phyloP scores from a whole-genome alignment of 139 green algal species.

The Chlorella sp. region DNA sequence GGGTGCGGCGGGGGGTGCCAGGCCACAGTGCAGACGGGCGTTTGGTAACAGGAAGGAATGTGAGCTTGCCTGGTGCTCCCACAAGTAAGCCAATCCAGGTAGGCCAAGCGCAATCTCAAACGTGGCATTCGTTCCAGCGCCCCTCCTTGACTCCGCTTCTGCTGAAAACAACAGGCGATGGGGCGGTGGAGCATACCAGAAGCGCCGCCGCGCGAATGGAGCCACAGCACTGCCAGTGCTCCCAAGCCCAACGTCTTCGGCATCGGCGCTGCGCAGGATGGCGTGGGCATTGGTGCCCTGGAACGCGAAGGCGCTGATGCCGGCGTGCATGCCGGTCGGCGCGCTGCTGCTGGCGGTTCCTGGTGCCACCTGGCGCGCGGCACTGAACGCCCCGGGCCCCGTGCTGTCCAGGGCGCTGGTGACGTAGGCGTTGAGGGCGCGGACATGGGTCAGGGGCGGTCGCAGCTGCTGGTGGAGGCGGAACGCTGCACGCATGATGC shows the following conservation, averaged over 20 bases:
- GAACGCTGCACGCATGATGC: constrained; percentile 5
- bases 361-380: background rate
- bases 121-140: background rate
- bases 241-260: constrained; percentile 21
- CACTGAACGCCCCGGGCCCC: background rate
- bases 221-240: background rate
- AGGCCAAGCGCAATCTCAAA: constrained; percentile 44
- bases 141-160: constrained; percentile 15
- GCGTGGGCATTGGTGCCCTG: constrained; percentile 69
- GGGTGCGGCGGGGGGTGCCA: background rate
- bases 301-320: constrained; percentile 62
- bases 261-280: constrained; percentile 29
- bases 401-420: background rate
- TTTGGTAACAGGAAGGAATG: background rate
- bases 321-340: background rate
- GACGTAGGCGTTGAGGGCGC: background rate
- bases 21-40: background rate
- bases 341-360: background rate
- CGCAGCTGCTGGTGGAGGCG: background rate
- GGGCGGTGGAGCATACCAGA: constrained; percentile 29
- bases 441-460: constrained; percentile 17
- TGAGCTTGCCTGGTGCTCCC: constrained; percentile 58
- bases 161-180: constrained; percentile 44
- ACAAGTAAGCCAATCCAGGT: constrained; percentile 56
- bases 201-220: constrained; percentile 9